phyloP scores from a whole-genome alignment of 331 rosid genomes.

The Spiraea crenata region DNA sequence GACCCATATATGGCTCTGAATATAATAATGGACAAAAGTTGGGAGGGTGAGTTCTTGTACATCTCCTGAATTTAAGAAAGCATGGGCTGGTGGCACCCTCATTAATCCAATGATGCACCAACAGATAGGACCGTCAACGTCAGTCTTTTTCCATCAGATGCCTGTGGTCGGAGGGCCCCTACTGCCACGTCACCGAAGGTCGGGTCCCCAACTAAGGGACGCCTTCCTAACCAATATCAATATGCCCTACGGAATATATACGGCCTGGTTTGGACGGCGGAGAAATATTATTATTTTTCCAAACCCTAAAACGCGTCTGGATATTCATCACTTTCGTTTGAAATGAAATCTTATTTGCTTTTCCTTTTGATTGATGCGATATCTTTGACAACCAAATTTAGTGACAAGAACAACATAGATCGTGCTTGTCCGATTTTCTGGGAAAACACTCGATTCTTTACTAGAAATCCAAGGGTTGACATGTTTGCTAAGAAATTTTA shows the following conservation, averaged over 20 bases:
- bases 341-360: too few relatives aligned
- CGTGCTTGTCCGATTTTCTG: too few relatives aligned
- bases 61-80: conserved; percentile 17
- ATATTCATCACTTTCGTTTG: too few relatives aligned
- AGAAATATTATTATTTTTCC: background rate
- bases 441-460: too few relatives aligned
- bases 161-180: conserved; percentile 51
- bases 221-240: background rate
- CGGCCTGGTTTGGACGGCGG: conserved; percentile 31
- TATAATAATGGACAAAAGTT: background rate
- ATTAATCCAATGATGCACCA: conserved; percentile 21
- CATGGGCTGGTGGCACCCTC: conserved; percentile 27
- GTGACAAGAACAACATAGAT: too few relatives aligned
- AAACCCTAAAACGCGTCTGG: too few relatives aligned
- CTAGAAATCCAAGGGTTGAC: too few relatives aligned
- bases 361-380: too few relatives aligned
- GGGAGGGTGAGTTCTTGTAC: conserved; percentile 5
- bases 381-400: too few relatives aligned
- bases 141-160: conserved; percentile 45
- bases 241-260: conserved; percentile 28
- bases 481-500: too few relatives aligned
- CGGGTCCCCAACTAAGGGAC: conserved; percentile 22
- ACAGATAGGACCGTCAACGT: conserved; percentile 24
- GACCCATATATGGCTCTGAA: background rate
- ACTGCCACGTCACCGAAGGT: conserved; percentile 31